Evolutionary conservation across 2,329 filamentous ascomycete genomes (phyloP), one percentile per base, ranked within the genome.

Genomic region (Teratosphaeria nubilosa): DNA sequence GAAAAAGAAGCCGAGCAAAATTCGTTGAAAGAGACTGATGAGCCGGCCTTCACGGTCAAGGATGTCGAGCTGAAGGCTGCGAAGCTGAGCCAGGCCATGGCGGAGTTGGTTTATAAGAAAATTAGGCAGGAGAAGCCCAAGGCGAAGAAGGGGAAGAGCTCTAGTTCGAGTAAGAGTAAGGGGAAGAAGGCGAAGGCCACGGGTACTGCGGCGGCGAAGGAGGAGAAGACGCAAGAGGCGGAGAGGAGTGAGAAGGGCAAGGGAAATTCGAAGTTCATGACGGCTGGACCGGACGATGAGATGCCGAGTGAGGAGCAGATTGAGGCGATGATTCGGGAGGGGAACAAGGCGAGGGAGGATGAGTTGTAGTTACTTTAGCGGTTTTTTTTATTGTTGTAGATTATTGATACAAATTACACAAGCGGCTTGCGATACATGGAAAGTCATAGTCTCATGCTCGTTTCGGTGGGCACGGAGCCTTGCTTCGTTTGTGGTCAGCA

Each of bases 1-100:
- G 82, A 87, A 63, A 86, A 88, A 69, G 75, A 88, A 53, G 77
- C 80, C 2, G 80, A 82, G 65, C 92, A 97, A 73, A 82, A 85
- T 31, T 85, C 83, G 64, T 82, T 96, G 2, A 76, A 80, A 16
- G 75, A 78, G 1, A 84, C 85, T 1, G 88, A 90, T 10, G 85
- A 97, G 64, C 88, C 90, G 0, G 85, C 86, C 6, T 78, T 96
- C 9, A 80, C 86, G 0, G 77, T 85, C 63, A 85, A 86, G 68
- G 91, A 96, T 30, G 73, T 96, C 31, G 77, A 84, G 59, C 79
- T 78, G 25, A 87, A 86, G 73, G 80, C 85, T 16, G 83, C 85
- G 66, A 83, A 88, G 70, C 80, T 97, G 6, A 84, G 87, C 70
- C 85, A 88, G 69, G 82, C 80, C 4, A 82, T 84, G 65, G 81